These are phyloP conservation scores for Yarrowia deformans DNA, from an alignment of 805 yeast genomes.

Conservation along the genomic window DNA sequence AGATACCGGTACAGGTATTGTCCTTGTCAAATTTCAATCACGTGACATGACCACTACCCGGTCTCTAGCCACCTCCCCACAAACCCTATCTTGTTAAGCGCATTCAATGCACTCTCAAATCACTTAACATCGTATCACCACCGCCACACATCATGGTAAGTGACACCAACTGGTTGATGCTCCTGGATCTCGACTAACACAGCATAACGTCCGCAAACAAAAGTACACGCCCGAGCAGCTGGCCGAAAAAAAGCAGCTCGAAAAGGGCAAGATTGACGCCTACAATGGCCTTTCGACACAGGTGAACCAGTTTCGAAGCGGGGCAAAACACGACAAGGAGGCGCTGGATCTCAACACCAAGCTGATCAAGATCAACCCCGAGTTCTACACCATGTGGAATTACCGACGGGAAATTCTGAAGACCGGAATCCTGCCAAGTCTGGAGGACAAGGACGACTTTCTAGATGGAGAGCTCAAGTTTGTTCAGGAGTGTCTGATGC, in stretches of 20 bases:
- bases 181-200: neutral
- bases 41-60: too few relatives aligned
- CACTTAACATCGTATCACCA: neutral
- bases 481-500: constrained; percentile 63
- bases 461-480: constrained; percentile 68
- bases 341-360: constrained; percentile 63
- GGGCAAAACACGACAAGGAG: constrained; percentile 49
- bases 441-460: constrained; percentile 47
- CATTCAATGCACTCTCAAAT: constrained; percentile 4
- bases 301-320: constrained; percentile 53
- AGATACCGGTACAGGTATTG: too few relatives aligned
- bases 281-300: constrained; percentile 59
- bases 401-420: constrained; percentile 75
- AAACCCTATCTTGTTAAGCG: neutral
- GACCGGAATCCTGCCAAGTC: constrained; percentile 44
- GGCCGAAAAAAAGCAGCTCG: constrained; percentile 61
- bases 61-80: too few relatives aligned
- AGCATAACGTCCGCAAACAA: constrained; percentile 78
- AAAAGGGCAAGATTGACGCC: constrained; percentile 63
- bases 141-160: constrained; percentile 14
- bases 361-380: constrained; percentile 76
- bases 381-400: constrained; percentile 90
- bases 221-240: constrained; percentile 64
- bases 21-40: neutral
- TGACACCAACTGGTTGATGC: neutral